A percentile compares a stretch with the other conserved stretches of the same genome.
Conservation (phyloP, 176 grass and related monocot genomes). For the Paspalum vaginatum region DNA sequence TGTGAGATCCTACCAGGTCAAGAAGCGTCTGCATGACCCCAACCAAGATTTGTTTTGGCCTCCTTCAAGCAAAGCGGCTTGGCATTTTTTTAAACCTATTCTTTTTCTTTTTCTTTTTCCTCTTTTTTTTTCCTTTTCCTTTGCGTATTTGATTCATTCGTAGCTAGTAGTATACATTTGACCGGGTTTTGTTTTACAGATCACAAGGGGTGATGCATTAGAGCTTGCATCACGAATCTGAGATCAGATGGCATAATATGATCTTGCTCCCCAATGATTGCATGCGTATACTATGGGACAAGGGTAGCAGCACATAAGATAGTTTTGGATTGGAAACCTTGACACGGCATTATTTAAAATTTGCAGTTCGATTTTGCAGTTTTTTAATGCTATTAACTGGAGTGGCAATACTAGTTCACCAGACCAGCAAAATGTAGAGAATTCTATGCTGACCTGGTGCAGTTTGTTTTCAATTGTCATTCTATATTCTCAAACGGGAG, state of each 20-base stretch:
- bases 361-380: slow-evolving; percentile 25
- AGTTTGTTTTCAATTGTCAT: slow-evolving; percentile 10
- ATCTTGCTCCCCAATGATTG: slow-evolving; percentile 27
- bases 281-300: slow-evolving; percentile 18
- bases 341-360: slow-evolving; percentile 20
- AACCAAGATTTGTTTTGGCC: slow-evolving; percentile 26
- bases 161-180: slow-evolving; percentile 19
- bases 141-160: slow-evolving; percentile 17
- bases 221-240: slow-evolving; percentile 26
- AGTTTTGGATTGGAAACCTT: slow-evolving; percentile 19
- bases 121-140: slow-evolving; percentile 20
- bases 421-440: slow-evolving; percentile 18
- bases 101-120: slow-evolving; percentile 22
- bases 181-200: too few species aligned
- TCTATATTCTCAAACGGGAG: not conserved
- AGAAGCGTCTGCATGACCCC: slow-evolving; percentile 53
- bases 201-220: not conserved
- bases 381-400: not conserved
- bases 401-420: not conserved
- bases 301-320: not conserved
- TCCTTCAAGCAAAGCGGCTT: slow-evolving; percentile 31
- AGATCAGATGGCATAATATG: slow-evolving; percentile 20
- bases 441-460: slow-evolving; percentile 23
- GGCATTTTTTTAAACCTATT: slow-evolving; percentile 3
- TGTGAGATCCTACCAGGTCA: slow-evolving; percentile 22